Base-by-base conservation (phyloP, 202 grass and related monocot species). In the Digitaria exilis region DNA sequence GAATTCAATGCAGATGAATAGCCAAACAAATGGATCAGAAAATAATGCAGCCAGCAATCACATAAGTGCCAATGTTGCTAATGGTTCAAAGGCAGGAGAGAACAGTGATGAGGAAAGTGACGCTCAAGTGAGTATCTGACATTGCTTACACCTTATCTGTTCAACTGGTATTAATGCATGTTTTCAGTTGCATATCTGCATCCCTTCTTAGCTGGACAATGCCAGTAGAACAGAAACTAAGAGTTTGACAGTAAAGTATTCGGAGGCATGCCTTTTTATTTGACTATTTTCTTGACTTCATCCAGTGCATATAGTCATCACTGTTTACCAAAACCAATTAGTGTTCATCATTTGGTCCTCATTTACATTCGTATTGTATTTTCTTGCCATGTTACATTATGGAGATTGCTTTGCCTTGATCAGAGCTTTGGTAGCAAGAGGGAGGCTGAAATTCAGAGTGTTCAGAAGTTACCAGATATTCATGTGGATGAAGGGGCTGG, bases 1-100 rank as follows among this genome's bases (percentile, higher is more conserved):
- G 25, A 80, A 35, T 83, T 84, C 28, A 57, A 69, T 88, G 83
- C 93, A 99, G 93, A 89, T 78, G 51, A 93, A 77, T 72, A 92
- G 57, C 81, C 85, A 87, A 86, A 61, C 73, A 79, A 94, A 90
- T 89, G 93, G 68, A 57, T 96, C 96, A 0, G 89, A 94, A 54
- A 91, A 91, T 73, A 94, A 94, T 80, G 89, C 78, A 31, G 91
- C 84, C 64, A 96, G 87, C 87, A 96, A 96, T 87, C 88, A 88
- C 87, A 54, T 96, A 73, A 99, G 91, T 84, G 87, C 66, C 43
- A 94, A 94, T 81, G 80, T 63, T 66, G 92, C 29, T 75, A 80
- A 80, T 77, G 89, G 78, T 73, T 92, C 89, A 44, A 87, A 90
- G 73, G 89, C 81, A 55, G 91, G 89, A 58, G 91, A 96, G 75